Base-by-base conservation (phyloP, 2,329 filamentous ascomycete genomes). In the Keithomyces neogunnii region DNA sequence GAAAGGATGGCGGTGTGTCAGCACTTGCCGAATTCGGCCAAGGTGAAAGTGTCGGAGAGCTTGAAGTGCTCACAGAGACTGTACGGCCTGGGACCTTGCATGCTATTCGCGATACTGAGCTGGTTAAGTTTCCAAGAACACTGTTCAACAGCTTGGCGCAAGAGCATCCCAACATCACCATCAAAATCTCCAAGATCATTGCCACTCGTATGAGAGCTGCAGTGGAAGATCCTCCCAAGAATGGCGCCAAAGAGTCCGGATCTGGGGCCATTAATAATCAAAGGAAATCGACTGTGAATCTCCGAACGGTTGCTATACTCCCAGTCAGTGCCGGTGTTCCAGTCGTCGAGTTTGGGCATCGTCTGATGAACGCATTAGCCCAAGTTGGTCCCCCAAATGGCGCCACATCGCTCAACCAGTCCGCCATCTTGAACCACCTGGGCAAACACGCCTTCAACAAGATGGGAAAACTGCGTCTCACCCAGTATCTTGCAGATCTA, bases 111-210 rank as follows among this genome's bases (percentile, higher is more conserved):
- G 93, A 97, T 57, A 97, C 93, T 0, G 93, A 99, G 65, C 73
- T 99, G 31, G 92, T 95, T 53, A 97, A 96, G 61, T 96, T 99
- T 54, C 93, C 93, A 1, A 88, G 92, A 53, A 96, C 89, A 0
- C 73, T 99, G 1, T 99, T 99, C 75, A 99, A 99, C 73, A 99
- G 93, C 63, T 80, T 99, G 49, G 93, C 93, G 0, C 86, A 96
- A 63, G 93, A 99, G 63, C 93, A 99, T 63, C 93, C 93, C 4
- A 95, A 90, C 43, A 99, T 99, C 62, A 97, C 93, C 0, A 97
- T 99, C 67, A 96, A 97, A 68, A 95, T 99, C 31, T 97, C 93
- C 1, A 99, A 97, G 68, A 93, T 99, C 59, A 96, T 99, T 61
- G 93, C 93, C 0, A 90, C 91, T 36, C 84, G 93, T 3, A 97